Base-by-base conservation (phyloP, 139 green algal genomes). In the Closterium sp. region DNA sequence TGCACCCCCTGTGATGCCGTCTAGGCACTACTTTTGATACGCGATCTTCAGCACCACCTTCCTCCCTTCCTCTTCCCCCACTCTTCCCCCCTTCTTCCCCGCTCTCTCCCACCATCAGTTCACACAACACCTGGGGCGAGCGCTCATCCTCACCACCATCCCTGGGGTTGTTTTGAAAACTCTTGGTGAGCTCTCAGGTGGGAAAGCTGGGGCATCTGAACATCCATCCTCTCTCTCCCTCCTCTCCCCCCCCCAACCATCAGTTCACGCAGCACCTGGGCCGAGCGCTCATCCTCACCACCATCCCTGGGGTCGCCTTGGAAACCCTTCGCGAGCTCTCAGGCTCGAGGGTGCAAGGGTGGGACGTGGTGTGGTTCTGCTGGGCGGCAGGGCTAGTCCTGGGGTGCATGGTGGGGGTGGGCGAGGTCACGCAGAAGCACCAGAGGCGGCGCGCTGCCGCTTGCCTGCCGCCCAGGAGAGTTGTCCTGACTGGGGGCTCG, bases 401-500 rank as follows among this genome's bases (percentile, higher is more conserved):
- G 84, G 84, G 84, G n/a, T 31, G 28, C 84, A 87, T 87, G 84
- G 84, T 87, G 0, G 84, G 84, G 28, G 84, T 31, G 84, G 84
- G n/a, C n/a, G n/a, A 31, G n/a, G 84, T 87, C n/a, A 30, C 32
- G 84, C n/a, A 87, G n/a, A 87, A 30, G 84, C 84, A 87, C 84
- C n/a, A 30, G 84, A 30, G 84, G 1, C n/a, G n/a, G 84, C 84
- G 84, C 84, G 84, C 84, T 30, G 84, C n/a, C 84, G 84, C 30
- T 5, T 31, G 21, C n/a, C 86, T 30, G 28, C 21, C 29, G 28
- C 62, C 89, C n/a, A 38, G 89, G 6, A 94, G 93, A 85, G 95
- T 98, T 3, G 93, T 98, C 4, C 93, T 98, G 91, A 98, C 96
- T 4, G 96, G 96, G n/a, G 95, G 95, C 88, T 96, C 91, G 19